phyloP scores from a whole-genome alignment of 2,329 filamentous ascomycete genomes.

The Talaromyces islandicus region DNA sequence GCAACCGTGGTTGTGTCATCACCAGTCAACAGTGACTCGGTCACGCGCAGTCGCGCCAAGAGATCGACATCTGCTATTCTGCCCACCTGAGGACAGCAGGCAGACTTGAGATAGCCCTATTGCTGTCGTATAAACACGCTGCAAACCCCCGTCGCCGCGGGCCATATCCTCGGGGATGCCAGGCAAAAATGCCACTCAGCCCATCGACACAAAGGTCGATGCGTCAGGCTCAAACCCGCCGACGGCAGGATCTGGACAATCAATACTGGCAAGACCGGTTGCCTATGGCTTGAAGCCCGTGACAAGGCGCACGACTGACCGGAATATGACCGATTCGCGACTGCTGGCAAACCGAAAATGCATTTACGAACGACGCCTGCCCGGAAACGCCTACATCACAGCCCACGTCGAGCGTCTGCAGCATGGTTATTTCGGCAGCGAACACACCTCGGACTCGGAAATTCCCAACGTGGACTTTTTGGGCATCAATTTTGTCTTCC shows the following conservation, averaged over 20 bases:
- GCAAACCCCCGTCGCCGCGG: not conserved
- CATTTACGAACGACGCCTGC: conserved; percentile 45
- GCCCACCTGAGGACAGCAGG: not conserved
- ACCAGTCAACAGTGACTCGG: conserved; percentile 4
- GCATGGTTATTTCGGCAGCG: conserved; percentile 42
- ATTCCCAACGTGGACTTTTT: conserved; percentile 44
- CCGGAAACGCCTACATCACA: conserved; percentile 44
- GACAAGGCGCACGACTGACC: conserved; percentile 17
- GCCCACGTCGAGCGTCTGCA: conserved; percentile 47
- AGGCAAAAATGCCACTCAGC: not conserved
- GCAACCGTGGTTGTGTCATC: not conserved
- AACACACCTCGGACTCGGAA: conserved; percentile 36
- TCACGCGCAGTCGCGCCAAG: conserved; percentile 7
- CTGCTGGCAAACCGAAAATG: conserved; percentile 36
- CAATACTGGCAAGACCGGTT: not conserved
- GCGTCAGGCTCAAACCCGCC: not conserved
- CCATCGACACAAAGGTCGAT: not conserved
- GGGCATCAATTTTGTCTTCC: conserved; percentile 46
- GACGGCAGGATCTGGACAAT: not conserved
- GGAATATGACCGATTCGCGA: conserved; percentile 32
- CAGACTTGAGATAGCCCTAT: not conserved
- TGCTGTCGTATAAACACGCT: not conserved
- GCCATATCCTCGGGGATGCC: not conserved
- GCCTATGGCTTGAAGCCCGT: not conserved
- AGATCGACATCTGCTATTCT: conserved; percentile 5